Evolutionary conservation across 805 yeast genomes (phyloP), one percentile per base, ranked within the genome.

Genomic region (Candida insectorum): DNA sequence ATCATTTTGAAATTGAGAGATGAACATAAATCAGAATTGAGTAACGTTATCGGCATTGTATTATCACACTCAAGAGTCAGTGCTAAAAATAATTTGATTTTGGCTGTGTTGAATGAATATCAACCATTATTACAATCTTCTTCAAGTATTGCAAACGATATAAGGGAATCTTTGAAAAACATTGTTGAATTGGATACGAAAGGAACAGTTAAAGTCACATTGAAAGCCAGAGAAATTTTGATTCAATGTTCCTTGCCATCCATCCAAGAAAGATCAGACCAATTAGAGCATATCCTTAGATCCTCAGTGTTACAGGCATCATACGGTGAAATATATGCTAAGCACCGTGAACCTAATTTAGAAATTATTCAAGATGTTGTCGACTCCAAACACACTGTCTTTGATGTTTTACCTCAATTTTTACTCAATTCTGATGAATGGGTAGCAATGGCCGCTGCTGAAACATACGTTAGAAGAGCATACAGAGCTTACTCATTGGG

Each of bases 201-300:
- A 56, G 77, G 86, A 6, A 79, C 96, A 23, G 91, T 96, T 18
- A 91, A 89, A 70, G 97, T 91, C 31, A 86, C 96, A 17, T 71
- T 93, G 54, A 88, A 86, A 62, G 97, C 97, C 2, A 80, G 97
- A 58, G 99, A 94, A 65, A 84, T 94, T 40, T 75, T 93, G 52
- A 93, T 93, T 52, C 96, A 89, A 71, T 93, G 97, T 59, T 87
- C 97, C 19, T 73, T 93, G 65, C 99, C 99, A 24, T 88, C 97
- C 3, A 81, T 88, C 43, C 80, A 85, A 61, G 99, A 93, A 65
- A 81, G 97, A 69, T 82, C 95, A 20, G 97, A 91, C 60, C 98
- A 94, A 69, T 75, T 93, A 55, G 97, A 94, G 68, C 97, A 91
- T 60, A 93, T 93, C 50, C 74, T 93, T 62, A 80, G 87, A 60